Evolutionary conservation across 768 basidiomycete species (phyloP).

Genomic region (Tricholoma furcatifolium): DNA sequence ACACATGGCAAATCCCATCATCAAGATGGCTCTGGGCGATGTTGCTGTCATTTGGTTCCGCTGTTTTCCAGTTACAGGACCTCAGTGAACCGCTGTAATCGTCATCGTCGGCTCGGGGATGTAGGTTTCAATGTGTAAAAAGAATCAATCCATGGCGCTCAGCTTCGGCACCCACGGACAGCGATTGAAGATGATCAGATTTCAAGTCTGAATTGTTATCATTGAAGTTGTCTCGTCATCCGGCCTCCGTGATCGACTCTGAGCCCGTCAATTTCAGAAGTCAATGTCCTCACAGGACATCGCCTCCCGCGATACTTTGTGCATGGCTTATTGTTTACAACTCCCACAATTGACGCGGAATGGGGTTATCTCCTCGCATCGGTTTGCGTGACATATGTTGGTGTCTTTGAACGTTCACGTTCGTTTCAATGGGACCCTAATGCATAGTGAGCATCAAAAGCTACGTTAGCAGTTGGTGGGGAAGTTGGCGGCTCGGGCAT

Average conservation of each 20-base stretch:
- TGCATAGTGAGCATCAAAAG: too few species aligned
- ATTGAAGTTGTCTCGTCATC: not conserved
- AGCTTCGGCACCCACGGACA: not conserved
- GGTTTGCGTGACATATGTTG: constrained; percentile 4
- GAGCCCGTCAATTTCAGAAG: constrained; percentile 15
- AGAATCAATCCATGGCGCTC: not conserved
- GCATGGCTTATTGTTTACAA: constrained; percentile 15
- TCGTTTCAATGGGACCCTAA: too few species aligned
- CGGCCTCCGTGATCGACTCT: constrained; percentile 13
- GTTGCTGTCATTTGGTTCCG: not conserved
- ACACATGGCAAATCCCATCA: not conserved
- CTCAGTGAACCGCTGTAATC: not conserved
- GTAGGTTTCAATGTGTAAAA: not conserved
- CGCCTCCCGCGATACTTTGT: constrained; percentile 18
- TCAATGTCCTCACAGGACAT: constrained; percentile 10
- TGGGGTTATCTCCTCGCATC: constrained; percentile 7
- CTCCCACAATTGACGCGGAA: constrained; percentile 6
- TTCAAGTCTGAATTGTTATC: too few species aligned
- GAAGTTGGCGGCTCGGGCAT: too few species aligned
- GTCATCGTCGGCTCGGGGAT: not conserved
- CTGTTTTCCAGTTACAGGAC: not conserved
- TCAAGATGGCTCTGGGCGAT: not conserved
- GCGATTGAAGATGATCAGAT: not conserved
- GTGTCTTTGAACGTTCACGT: not conserved
- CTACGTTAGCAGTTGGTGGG: too few species aligned